Base-by-base conservation (phyloP, 768 basidiomycete genomes). In the Lactarius indigo region DNA sequence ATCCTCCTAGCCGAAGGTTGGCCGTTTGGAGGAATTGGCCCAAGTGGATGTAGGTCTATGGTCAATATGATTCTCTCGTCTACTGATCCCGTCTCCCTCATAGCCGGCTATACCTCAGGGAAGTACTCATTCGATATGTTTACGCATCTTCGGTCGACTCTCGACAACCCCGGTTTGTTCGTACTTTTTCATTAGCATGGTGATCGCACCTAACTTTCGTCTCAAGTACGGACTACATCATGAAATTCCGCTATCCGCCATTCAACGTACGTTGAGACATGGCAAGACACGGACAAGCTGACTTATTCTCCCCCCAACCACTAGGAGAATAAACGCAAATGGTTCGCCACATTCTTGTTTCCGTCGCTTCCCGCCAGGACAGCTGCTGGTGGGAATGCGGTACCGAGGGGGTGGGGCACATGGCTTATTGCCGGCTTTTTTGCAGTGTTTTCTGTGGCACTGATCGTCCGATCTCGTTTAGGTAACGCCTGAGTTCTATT, bases 61-160 rank as follows among this genome's bases (percentile, higher is more conserved):
- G 37, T 15, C 3, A 28, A n/a, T n/a, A 44, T 71, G 20, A 31
- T 58, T 63, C 64, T 63, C 42, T 57, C 42, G 26, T 44, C 26
- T 59, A 33, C 47, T 55, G 56, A 58, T 57, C 26, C 5, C 47
- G 52, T 12, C 31, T 20, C 33, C 23, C 23, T 64, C 18, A 20
- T 42, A 89, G 91, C 80, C 64, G 87, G 92, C 13, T 79, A 82
- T 63, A 85, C 89, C 72, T 86, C 87, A 5, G 89, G 92, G 44
- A 92, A 92, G 72, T 89, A 78, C 72, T 78, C 81, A 6, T 94
- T 94, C 70, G 89, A 92, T 66, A 79, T 83, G 73, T 94, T 95
- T 77, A 92, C 91, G 0, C 91, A 94, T 73, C 69, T 84, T 30
- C 83, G 93, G 59, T 74, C 87, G 5, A 84, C 87, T 0, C 50